A percentile compares a stretch with the other conserved stretches of the same genome.
Conservation (phyloP, 257 asterid genomes). For the Jasminum sambac region DNA sequence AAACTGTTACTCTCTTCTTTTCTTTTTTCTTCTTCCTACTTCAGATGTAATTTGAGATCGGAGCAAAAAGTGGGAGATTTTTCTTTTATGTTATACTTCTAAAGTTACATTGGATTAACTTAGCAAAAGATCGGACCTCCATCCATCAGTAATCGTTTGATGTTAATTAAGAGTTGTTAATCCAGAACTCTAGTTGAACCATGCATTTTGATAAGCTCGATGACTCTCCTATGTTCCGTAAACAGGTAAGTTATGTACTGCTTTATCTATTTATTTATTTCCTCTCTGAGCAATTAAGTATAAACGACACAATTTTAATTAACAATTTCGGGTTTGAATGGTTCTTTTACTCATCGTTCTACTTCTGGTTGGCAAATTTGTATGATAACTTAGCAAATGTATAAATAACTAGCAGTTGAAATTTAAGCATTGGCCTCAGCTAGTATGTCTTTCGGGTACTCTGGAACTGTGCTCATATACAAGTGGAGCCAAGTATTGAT, state of each 20-base stretch:
- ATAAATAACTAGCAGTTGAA: too few species aligned
- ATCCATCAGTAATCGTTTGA: slow-evolving; percentile 32
- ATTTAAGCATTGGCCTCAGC: too few species aligned
- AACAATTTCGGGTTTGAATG: slow-evolving; percentile 4
- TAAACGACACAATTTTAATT: slow-evolving; percentile 1
- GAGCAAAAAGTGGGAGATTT: slow-evolving; percentile 37
- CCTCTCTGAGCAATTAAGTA: slow-evolving; percentile 6
- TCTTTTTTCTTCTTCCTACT: slow-evolving; percentile 22
- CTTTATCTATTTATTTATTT: not conserved
- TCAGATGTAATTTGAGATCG: slow-evolving; percentile 45
- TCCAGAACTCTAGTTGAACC: slow-evolving; percentile 33
- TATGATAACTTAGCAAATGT: too few species aligned
- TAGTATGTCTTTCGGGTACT: too few species aligned
- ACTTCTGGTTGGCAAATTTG: not conserved
- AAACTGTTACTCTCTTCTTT: slow-evolving; percentile 2
- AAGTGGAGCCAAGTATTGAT: too few species aligned
- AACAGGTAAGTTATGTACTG: slow-evolving; percentile 59
- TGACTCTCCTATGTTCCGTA: slow-evolving; percentile 99
- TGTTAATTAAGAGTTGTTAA: slow-evolving; percentile 25
- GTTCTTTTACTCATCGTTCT: slow-evolving; percentile 16
- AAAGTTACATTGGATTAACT: slow-evolving; percentile 24
- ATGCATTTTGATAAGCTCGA: slow-evolving; percentile 98
- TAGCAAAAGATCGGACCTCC: slow-evolving; percentile 45
- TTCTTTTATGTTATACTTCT: slow-evolving; percentile 17
- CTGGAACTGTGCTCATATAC: too few species aligned